These are phyloP conservation scores for Eucalyptus guilfoylei DNA, from an alignment of 345 rosid genomes.

Conservation along the genomic window DNA sequence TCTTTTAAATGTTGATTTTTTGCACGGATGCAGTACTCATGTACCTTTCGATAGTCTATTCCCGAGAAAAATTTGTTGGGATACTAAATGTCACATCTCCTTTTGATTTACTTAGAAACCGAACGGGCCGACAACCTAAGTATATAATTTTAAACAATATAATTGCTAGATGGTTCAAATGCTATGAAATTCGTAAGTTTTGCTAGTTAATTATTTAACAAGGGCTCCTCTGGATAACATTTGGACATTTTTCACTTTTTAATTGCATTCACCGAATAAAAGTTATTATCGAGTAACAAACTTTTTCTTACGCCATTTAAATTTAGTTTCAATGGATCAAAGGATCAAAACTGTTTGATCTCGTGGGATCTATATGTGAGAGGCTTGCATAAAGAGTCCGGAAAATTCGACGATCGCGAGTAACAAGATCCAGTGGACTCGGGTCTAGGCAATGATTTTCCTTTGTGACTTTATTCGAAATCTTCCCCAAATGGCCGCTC, in stretches of 20 bases:
- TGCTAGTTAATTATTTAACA: background rate
- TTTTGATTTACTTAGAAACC: background rate
- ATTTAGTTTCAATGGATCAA: background rate
- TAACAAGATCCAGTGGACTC: background rate
- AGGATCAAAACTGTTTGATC: background rate
- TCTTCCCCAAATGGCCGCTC: background rate
- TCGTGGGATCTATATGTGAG: background rate
- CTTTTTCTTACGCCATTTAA: background rate
- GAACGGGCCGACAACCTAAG: background rate
- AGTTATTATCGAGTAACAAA: background rate
- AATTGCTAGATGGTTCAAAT: background rate
- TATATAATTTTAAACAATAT: background rate
- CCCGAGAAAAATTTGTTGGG: background rate
- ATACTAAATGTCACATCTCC: background rate
- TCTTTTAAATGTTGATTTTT: background rate
- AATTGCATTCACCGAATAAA: background rate
- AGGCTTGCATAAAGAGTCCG: too few relatives aligned
- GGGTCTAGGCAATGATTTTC: background rate
- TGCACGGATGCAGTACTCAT: background rate
- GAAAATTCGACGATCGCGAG: background rate
- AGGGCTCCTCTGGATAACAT: background rate
- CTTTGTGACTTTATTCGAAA: background rate
- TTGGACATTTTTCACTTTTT: background rate
- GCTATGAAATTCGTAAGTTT: background rate
- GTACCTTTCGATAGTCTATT: background rate